Evolutionary conservation across 305 asterid genomes (phyloP), one percentile per base, ranked within the genome.

Genomic region (Solanum hybrid): DNA sequence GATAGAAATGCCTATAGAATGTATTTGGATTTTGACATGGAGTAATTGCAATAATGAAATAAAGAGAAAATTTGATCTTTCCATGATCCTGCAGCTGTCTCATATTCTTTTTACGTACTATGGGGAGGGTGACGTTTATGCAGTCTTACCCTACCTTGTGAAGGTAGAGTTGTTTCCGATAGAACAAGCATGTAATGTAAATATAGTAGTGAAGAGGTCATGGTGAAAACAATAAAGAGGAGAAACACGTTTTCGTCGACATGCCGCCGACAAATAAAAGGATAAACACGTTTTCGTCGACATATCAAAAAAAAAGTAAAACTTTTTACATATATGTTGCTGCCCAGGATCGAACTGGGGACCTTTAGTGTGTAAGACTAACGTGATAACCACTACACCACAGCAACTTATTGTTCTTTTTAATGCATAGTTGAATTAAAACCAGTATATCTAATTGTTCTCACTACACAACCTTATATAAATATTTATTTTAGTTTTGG

Each of bases 1-100:
- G 94, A 94, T 91, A 92, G 99, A 91, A 92, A 95, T 89, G 99
- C 99, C 73, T 95, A 95, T 89, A 94, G 98, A 89, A 97, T 96
- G 99, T 96, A 92, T 91, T 87, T 95, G 90, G 99, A 96, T 91
- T 92, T 94, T 46, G 91, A 90, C 71, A 72, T 90, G 24, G 90
- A 89, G 82, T 95, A 88, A 88, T 95, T 91, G 91, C 87, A 82
- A 82, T 10, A 84, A 46, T 51, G 11, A 37, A 31, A 51, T 88
- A n/a, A 7, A 8, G 24, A 14, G 86, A 13, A 56, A 79, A 42
- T 8, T 81, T 14, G 0, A 40, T 27, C 16, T 27, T 80, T 24
- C 66, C 86, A 24, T 80, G 66, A 80, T 80, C 29, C 14, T 5
- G 86, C 26, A 81, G 71, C 8, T 42, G 24, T 24, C 34, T 81